Percentiles rank a stretch among this genome's conserved stretches.
Evolutionary conservation across 2,329 filamentous ascomycete species (phyloP).

Genomic region (Aspergillus candidus): DNA sequence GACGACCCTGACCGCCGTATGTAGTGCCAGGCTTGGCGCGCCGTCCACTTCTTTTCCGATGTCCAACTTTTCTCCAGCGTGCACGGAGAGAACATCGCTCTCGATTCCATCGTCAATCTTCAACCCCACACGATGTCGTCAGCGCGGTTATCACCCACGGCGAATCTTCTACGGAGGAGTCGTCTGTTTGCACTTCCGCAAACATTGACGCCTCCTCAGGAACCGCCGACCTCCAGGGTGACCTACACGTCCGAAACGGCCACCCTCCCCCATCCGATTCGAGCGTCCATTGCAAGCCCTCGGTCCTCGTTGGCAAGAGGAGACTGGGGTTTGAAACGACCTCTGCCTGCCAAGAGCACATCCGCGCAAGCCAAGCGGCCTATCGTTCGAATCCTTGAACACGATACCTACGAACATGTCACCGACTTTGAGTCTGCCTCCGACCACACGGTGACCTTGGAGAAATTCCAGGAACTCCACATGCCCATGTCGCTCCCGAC

Average conservation of each 20-base stretch:
- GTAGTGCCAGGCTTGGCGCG: constrained; percentile 21
- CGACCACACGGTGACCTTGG: constrained; percentile 71
- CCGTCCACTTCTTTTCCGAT: constrained; percentile 7
- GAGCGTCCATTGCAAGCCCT: constrained; percentile 76
- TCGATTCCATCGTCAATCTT: constrained; percentile 16
- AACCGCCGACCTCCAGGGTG: constrained; percentile 44
- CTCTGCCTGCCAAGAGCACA: constrained; percentile 71
- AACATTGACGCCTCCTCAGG: constrained; percentile 59
- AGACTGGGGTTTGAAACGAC: constrained; percentile 89
- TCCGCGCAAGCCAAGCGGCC: constrained; percentile 63
- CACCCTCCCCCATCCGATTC: constrained; percentile 72
- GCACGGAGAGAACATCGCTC: constrained; percentile 9
- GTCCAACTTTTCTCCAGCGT: constrained; percentile 30
- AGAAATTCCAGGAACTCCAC: constrained; percentile 80
- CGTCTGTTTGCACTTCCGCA: constrained; percentile 83
- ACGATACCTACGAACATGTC: constrained; percentile 81
- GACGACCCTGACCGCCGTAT: constrained; percentile 14
- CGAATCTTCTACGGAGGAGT: constrained; percentile 72
- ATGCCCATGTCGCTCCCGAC: constrained; percentile 58
- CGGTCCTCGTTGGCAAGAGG: constrained; percentile 65
- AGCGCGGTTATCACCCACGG: constrained; percentile 51
- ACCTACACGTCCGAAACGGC: constrained; percentile 58
- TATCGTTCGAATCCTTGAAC: constrained; percentile 65
- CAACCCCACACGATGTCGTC: constrained; percentile 36
- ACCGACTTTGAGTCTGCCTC: constrained; percentile 81